Base-by-base conservation (phyloP, 345 rosid genomes). In the Gossypium turneri region DNA sequence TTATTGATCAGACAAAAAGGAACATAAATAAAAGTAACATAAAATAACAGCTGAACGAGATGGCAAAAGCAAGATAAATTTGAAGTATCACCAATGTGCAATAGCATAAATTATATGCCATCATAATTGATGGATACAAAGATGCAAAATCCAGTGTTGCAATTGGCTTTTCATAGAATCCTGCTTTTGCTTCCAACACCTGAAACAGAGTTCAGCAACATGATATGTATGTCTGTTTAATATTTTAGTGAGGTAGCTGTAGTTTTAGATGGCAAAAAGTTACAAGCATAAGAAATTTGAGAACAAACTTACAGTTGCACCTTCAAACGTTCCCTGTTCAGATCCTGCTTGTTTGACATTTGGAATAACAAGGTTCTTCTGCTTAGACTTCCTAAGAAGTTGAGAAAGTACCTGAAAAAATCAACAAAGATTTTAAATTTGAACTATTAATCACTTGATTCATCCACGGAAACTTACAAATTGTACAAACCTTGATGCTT, bases 71-170 rank as follows among this genome's bases (percentile, higher is more conserved):
- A 50, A 56, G 48, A 76, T 7, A 45, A 65, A 12, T 75, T 64
- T 64, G 72, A 58, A 82, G 61, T 78, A 70, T 81, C 79, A 95
- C 99, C 96, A 95, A 81, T 50, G 97, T 93, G 82, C 98, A 91
- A 84, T 93, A 95, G 78, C 99, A 95, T 63, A 95, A 79, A 84
- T 95, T 95, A 84, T 93, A 95, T 60, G 99, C 99, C 99, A 93
- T 95, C 99, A 95, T 95, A 81, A 95, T 95, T 45, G 98, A 95
- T 48, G 99, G 99, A 85, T 95, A 95, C 67, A 95, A 65, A 75
- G 99, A 95, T 71, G 99, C 98, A 84, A 93, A 95, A 90, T 95
- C 99, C 74, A 95, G 79, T 58, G 98, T 95, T 43, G 98, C 98
- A 83, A 93, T 91, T 64, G 97, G 98, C 84, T 91, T 91, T 78